Conservation (phyloP, 1,284 basidiomycete genomes). For the Naganishia liquefaciens region DNA sequence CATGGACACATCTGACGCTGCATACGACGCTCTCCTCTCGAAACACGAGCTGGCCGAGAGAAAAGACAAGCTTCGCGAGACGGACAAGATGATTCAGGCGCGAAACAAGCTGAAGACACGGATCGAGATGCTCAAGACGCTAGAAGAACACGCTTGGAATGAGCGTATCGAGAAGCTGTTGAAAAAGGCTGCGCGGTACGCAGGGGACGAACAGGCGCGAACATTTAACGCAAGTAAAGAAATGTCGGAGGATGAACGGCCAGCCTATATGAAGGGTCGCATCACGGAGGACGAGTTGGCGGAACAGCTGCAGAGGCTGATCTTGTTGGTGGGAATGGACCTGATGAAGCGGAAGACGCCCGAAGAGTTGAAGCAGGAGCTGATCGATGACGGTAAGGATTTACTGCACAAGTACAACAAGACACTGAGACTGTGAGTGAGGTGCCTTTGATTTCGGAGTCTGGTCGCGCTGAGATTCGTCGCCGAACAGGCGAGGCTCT, state of each 20-base stretch:
- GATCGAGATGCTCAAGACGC: slow-evolving; percentile 75
- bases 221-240: not conserved
- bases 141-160: slow-evolving; percentile 65
- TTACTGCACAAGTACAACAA: slow-evolving; percentile 47
- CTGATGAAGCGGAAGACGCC: slow-evolving; percentile 42
- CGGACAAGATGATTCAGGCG: slow-evolving; percentile 84
- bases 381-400: slow-evolving; percentile 49
- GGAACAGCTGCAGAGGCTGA: slow-evolving; percentile 12
- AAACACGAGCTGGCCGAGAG: slow-evolving; percentile 86
- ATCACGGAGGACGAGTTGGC: slow-evolving; percentile 34
- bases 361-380: slow-evolving; percentile 44
- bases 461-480: not conserved
- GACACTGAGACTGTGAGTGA: slow-evolving; percentile 35
- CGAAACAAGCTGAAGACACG: slow-evolving; percentile 86
- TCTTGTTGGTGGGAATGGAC: slow-evolving; percentile 42
- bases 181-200: slow-evolving; percentile 21
- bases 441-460: not conserved
- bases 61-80: slow-evolving; percentile 77
- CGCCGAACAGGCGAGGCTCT: not conserved
- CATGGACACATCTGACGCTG: slow-evolving; percentile 76
- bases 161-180: slow-evolving; percentile 26
- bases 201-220: slow-evolving; percentile 7
- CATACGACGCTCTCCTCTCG: slow-evolving; percentile 79
- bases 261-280: not conserved
- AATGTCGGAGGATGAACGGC: not conserved